These are phyloP conservation scores for Trichoderma orchidacearum DNA, from an alignment of 495 filamentous ascomycete genomes.

Conservation along the genomic window DNA sequence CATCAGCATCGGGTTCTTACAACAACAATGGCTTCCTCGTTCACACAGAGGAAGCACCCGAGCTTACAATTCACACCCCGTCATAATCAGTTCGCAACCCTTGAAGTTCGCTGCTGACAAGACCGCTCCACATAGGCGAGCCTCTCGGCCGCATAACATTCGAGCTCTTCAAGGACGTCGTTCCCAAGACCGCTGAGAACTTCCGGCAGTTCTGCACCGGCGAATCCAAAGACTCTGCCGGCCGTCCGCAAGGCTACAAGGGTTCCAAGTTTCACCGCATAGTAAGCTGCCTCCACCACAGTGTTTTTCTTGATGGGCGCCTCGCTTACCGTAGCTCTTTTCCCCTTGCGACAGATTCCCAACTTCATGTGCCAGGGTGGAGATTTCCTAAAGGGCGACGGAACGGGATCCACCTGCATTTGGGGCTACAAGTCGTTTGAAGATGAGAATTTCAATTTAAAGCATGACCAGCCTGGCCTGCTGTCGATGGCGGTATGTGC, in stretches of 20 bases:
- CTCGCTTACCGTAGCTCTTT: neutral
- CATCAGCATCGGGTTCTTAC: too few relatives aligned
- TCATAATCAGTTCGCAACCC: too few relatives aligned
- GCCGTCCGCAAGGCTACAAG: slow-evolving; percentile 87
- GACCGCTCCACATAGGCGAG: slow-evolving; percentile 44
- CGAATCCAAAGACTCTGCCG: slow-evolving; percentile 67
- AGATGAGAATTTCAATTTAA: slow-evolving; percentile 79
- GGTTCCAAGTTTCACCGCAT: slow-evolving; percentile 89
- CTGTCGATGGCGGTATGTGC: slow-evolving; percentile 82
- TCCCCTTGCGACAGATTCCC: slow-evolving; percentile 52
- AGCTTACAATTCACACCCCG: too few relatives aligned
- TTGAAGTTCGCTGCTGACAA: neutral
- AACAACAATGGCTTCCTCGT: too few relatives aligned
- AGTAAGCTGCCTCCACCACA: slow-evolving; percentile 36
- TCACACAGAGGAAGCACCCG: too few relatives aligned
- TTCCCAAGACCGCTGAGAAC: slow-evolving; percentile 87
- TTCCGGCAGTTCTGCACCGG: slow-evolving; percentile 96
- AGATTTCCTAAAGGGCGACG: slow-evolving; percentile 90
- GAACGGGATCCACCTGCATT: slow-evolving; percentile 76
- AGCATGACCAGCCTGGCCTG: slow-evolving; percentile 65
- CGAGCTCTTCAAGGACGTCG: slow-evolving; percentile 75
- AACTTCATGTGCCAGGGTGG: slow-evolving; percentile 95
- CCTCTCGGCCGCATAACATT: slow-evolving; percentile 86
- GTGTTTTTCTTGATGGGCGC: neutral
- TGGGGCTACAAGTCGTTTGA: slow-evolving; percentile 74